Base-by-base conservation (phyloP, 352 stramenopile genomes). In the Phytophthora constricta region DNA sequence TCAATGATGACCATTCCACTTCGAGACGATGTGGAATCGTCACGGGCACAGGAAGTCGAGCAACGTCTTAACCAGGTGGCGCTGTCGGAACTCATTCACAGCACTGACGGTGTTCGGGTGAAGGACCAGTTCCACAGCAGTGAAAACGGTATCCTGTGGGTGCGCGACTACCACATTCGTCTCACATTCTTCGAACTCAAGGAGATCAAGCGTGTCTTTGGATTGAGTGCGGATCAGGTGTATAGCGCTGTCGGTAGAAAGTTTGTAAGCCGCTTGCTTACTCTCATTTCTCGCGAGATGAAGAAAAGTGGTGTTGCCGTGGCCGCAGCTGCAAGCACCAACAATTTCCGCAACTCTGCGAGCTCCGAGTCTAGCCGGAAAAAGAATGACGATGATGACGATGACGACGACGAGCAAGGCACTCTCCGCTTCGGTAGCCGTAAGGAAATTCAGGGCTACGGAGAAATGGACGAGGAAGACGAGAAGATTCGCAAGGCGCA, bases 1-100 rank as follows among this genome's bases (percentile, higher is more conserved):
- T 68, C 98, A 60, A 98, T 98, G 58, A 99, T 99, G 97, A 98
- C 93, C 19, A 98, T 99, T 20, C 98, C 98, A 25, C 78, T 99
- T 42, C 73, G 77, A 5, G 52, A 84, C 5, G 72, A 76, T 37
- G 87, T 89, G 8, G 58, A 68, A 4, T 74, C 69, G 16, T 78
- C 79, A 41, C 69, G 74, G 10, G 87, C 83, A 10, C 86, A 95
- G 56, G 78, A 92, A 14, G 86, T 96, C 13, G 88, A 96, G 64
- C 86, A 96, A 68, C 80, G 83, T 13, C 87, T 99, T 56, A 98
- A 97, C 37, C 94, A 97, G 55, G 79, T 99, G 34, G 86, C 94
- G 16, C 81, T 99, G 11, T 92, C 89, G 20, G 92, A 98, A 68
- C 82, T 99, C 7, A 88, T 99, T 47, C 87, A 81, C 79, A 96